Percentiles rank a stretch among this genome's conserved stretches.
Conservation (phyloP, 106 monocot species). For the Hemerocallis citrina region DNA sequence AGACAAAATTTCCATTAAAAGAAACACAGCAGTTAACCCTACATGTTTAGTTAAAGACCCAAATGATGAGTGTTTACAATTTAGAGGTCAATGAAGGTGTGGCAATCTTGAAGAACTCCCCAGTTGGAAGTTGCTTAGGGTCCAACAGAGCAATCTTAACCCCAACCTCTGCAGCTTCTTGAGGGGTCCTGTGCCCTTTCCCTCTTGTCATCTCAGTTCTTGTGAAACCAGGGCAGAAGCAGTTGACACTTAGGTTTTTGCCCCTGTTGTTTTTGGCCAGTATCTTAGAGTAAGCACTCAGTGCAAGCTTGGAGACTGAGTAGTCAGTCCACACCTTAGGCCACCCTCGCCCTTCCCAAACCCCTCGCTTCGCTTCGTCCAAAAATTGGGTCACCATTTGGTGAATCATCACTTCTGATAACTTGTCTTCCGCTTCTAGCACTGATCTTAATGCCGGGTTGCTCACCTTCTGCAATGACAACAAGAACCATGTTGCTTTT, state of each 20-base stretch:
- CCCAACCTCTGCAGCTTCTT: slow-evolving; percentile 46
- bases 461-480: slow-evolving; percentile 29
- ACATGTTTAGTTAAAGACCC: too few relatives aligned
- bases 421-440: slow-evolving; percentile 37
- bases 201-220: slow-evolving; percentile 56
- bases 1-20: too few relatives aligned
- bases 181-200: slow-evolving; percentile 34
- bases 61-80: slow-evolving; percentile 6
- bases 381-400: slow-evolving; percentile 40
- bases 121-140: slow-evolving; percentile 35
- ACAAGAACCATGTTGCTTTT: neutral
- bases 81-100: slow-evolving; percentile 32
- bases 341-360: slow-evolving; percentile 60
- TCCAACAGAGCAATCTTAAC: slow-evolving; percentile 16
- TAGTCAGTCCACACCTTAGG: slow-evolving; percentile 82
- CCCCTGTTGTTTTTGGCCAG: slow-evolving; percentile 18
- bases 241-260: slow-evolving; percentile 48
- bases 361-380: slow-evolving; percentile 33
- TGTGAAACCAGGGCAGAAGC: slow-evolving; percentile 83
- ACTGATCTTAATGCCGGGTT: slow-evolving; percentile 13
- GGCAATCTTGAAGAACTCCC: slow-evolving; percentile 54
- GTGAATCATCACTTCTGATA: slow-evolving; percentile 37
- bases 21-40: too few relatives aligned
- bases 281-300: slow-evolving; percentile 49
- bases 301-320: slow-evolving; percentile 69